Evolutionary conservation across 495 filamentous ascomycete genomes (phyloP), one percentile per base, ranked within the genome.

Genomic region (Hypoxylon trugodes): DNA sequence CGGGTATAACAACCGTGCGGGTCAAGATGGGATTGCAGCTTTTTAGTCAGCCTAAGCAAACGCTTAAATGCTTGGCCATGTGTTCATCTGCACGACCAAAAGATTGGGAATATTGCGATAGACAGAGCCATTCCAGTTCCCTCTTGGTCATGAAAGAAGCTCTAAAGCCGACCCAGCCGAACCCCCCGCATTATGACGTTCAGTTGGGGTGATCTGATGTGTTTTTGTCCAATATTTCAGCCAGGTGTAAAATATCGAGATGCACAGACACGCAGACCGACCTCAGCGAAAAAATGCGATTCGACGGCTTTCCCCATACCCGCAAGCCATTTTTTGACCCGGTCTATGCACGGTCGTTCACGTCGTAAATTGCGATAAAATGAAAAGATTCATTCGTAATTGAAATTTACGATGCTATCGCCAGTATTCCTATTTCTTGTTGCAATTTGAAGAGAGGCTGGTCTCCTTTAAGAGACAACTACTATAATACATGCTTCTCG

Each of bases 71-170:
- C 41, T 35, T 47, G 35, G 41, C 24, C 28, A 26, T 16, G 45
- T 45, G 48, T 45, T 49, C 28, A 52, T 58, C 32, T 43, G 36
- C 38, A n/a, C n/a, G n/a, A n/a, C n/a, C n/a, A n/a, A 49, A 48
- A 36, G 51, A 24, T 8, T 42, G 42, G 26, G 53, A 66, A 66
- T 26, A 66, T 66, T 66, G 41, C 30, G 62, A 66, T 66, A 43
- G 16, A 37, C 62, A 46, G 41, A 15, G 37, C 30, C 55, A 55
- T 56, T 55, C 45, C 56, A 60, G 43, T 43, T n/a, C 43, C 13
- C 55, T 45, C 37, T 18, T 56, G 9, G 22, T 43, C 28, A 47
- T 12, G 19, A 54, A 15, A 50, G 9, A n/a, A 16, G 40, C 48
- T 5, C n/a, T n/a, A n/a, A n/a, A n/a, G n/a, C n/a, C n/a, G n/a